phyloP scores from a whole-genome alignment of 345 rosid genomes.

The Fremontodendron californicum region DNA sequence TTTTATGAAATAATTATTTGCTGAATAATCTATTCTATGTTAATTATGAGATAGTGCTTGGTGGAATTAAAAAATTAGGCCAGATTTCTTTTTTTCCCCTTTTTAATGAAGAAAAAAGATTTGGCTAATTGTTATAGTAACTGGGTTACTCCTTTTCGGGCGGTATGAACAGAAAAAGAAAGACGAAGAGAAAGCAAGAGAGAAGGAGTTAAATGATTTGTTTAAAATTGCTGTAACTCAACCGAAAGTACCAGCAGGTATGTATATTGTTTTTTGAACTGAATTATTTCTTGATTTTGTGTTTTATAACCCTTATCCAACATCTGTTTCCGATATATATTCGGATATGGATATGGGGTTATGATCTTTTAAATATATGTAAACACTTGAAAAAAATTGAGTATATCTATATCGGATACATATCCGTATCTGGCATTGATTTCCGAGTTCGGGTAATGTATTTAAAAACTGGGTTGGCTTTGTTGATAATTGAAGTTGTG shows the following conservation, averaged over 20 bases:
- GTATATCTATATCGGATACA: too few species aligned
- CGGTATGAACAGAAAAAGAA: conserved; percentile 73
- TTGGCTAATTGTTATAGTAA: background rate
- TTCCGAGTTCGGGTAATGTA: too few species aligned
- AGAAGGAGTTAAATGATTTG: conserved; percentile 87
- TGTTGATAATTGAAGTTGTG: conserved; percentile 4
- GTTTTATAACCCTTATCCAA: too few species aligned
- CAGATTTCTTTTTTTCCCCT: background rate
- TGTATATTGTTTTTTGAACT: conserved; percentile 5
- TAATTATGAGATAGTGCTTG: background rate
- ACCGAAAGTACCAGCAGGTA: conserved; percentile 91
- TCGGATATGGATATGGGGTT: too few species aligned
- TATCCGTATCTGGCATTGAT: too few species aligned
- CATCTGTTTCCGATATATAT: too few species aligned
- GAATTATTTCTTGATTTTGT: background rate
- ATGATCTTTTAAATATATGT: too few species aligned
- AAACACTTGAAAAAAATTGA: too few species aligned
- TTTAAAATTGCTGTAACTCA: conserved; percentile 91
- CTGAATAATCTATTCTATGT: background rate
- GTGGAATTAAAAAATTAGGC: too few species aligned
- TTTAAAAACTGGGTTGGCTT: background rate
- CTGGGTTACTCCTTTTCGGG: background rate
- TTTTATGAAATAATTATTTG: background rate
- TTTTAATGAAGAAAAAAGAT: background rate
- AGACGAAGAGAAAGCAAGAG: conserved; percentile 94